A percentile compares a stretch with the other conserved stretches of the same genome.
phyloP scores from a whole-genome alignment of 192 early-diverging fungal genomes.

The Coemansia sp. region DNA sequence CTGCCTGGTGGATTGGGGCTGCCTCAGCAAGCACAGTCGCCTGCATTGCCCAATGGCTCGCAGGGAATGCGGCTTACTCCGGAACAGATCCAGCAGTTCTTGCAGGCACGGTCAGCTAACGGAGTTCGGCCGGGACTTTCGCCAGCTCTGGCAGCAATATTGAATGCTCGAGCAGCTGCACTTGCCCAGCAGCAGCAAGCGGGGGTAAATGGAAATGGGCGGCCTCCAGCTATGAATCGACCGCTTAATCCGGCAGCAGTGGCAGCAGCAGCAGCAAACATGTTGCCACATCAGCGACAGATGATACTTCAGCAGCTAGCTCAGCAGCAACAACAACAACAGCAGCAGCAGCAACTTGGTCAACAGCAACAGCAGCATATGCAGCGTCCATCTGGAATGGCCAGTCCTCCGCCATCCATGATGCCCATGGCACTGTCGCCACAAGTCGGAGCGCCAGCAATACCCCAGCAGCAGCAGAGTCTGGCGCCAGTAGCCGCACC shows the following conservation, averaged over 20 bases:
- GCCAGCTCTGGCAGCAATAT: constrained; percentile 40
- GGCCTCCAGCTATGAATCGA: constrained; percentile 13
- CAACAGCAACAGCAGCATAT: constrained; percentile 19
- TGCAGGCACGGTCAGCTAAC: constrained; percentile 49
- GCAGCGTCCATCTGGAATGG: constrained; percentile 11
- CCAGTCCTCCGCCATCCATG: constrained; percentile 11
- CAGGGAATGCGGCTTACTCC: constrained; percentile 33
- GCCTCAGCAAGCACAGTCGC: constrained; percentile 20
- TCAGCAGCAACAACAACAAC: constrained; percentile 28
- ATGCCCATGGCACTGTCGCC: constrained; percentile 21
- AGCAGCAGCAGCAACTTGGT: constrained; percentile 26
- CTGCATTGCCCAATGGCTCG: constrained; percentile 12
- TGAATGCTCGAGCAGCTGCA: constrained; percentile 32
- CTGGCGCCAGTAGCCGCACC: constrained; percentile 14
- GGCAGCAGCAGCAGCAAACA: constrained; percentile 25
- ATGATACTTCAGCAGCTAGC: constrained; percentile 38
- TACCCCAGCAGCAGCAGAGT: constrained; percentile 26
- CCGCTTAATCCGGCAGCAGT: constrained; percentile 23
- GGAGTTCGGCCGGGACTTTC: constrained; percentile 34
- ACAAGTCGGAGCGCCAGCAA: constrained; percentile 12
- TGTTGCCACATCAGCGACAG: constrained; percentile 49
- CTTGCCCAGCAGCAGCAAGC: constrained; percentile 18
- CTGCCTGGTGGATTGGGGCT: constrained; percentile 8
- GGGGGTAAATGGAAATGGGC: constrained; percentile 15
- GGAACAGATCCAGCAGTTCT: constrained; percentile 43